Base-by-base conservation (phyloP, 106 monocot species). In the Hemerocallis citrina region DNA sequence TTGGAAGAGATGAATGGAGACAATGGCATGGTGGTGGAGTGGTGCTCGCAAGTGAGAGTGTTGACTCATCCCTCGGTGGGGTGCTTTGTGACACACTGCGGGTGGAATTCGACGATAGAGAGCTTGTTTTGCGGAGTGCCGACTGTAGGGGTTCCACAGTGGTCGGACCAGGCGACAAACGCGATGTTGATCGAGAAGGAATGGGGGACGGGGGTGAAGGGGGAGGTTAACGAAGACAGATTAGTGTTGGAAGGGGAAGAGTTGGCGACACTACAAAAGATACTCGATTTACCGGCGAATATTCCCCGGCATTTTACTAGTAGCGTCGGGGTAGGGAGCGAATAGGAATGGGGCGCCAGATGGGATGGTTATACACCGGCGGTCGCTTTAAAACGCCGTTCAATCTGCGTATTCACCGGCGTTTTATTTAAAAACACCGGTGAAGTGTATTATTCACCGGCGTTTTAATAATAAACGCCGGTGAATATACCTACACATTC, bases 31-130 rank as follows among this genome's bases (percentile, higher is more conserved):
- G 34, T 66, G 16, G 65, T 66, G 51, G 52, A 34, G 22, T 66
- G 65, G 65, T 66, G 52, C 39, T 36, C 50, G 12, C 65, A 66
- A 20, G 13, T 54, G 52, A 54, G 24, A 14, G 65, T 66, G 4
- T 9, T 66, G 22, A 24, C 13, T 5, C 65, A 66, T 34, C 27
- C 34, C 6, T 51, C 65, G 0, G 65, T 66, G 52, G 65, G 65
- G 3, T 66, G 65, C 52, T 66, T 66, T 16, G 65, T 66, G 65
- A 54, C 65, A 12, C 64, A 66, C 37, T 23, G 54, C 36, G 65
- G 65, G 0, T 50, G 65, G 65, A 66, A 66, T 6, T 66, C 65
- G 33, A 52, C 52, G 0, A 4, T 34, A 1, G 65, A 66, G 37
- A 21, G 36, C 1, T 1, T 66, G 66, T 31, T 39, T 7, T 7